Evolutionary conservation across 345 rosid genomes (phyloP).

Genomic region (Citrus cavaleriei): DNA sequence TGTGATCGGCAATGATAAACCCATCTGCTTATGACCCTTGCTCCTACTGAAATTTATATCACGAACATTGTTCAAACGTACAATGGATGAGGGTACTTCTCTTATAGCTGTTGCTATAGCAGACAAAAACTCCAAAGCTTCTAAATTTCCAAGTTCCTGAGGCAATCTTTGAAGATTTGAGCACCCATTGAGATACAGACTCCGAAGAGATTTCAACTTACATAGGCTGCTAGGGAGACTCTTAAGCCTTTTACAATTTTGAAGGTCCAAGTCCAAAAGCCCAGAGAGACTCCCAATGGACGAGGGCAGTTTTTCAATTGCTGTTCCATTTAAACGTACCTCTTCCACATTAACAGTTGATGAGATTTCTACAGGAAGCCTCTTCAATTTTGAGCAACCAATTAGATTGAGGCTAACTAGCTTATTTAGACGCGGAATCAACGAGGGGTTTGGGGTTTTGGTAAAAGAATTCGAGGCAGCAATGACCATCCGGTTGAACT

Average conservation of each 20-base stretch:
- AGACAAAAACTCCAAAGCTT: neutral
- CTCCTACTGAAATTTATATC: neutral
- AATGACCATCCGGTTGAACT: too few species aligned
- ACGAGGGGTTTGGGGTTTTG: too few species aligned
- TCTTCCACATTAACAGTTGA: neutral
- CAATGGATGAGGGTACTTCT: neutral
- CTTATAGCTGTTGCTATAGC: neutral
- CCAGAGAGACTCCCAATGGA: too few species aligned
- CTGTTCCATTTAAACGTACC: neutral
- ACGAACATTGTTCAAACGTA: neutral
- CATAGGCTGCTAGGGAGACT: neutral
- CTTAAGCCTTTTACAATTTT: too few species aligned
- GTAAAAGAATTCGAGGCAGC: too few species aligned
- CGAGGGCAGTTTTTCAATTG: too few species aligned
- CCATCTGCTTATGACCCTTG: neutral
- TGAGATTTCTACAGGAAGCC: neutral
- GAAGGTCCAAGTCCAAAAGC: too few species aligned
- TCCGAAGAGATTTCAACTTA: neutral
- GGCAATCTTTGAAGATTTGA: neutral
- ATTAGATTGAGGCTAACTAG: neutral
- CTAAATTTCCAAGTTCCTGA: neutral
- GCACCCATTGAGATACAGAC: neutral
- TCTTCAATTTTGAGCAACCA: neutral
- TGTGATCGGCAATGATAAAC: constrained; percentile 10
- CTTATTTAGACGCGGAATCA: too few species aligned